Percentiles rank a stretch among this genome's conserved stretches.
Evolutionary conservation across 1,139 yeast species (phyloP).

Genomic region (Pichia sp.): DNA sequence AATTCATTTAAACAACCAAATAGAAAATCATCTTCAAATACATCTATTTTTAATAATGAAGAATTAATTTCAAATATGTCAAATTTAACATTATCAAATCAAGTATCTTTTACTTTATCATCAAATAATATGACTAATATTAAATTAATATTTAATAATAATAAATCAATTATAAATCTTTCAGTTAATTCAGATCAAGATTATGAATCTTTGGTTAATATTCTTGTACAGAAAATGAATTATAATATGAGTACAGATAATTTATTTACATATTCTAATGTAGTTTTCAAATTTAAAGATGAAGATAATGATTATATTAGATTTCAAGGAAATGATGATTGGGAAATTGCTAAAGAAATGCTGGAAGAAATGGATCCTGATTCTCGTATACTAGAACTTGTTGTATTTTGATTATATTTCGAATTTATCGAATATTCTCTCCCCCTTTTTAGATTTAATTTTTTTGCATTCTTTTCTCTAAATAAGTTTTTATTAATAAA

Average conservation of each 20-base stretch:
- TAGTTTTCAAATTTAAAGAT: slow-evolving; percentile 75
- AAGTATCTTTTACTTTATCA: background rate
- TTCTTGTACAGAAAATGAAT: slow-evolving; percentile 40
- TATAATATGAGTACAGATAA: slow-evolving; percentile 33
- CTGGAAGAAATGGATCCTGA: slow-evolving; percentile 39
- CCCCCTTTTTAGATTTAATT: too few relatives aligned
- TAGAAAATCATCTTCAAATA: slow-evolving; percentile 11
- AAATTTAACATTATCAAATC: slow-evolving; percentile 15
- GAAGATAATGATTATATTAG: slow-evolving; percentile 95
- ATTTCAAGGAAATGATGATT: slow-evolving; percentile 79
- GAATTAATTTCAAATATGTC: slow-evolving; percentile 16
- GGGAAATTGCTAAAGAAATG: slow-evolving; percentile 52
- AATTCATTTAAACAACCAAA: slow-evolving; percentile 1
- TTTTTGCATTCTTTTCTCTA: too few relatives aligned
- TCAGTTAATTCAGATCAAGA: slow-evolving; percentile 42
- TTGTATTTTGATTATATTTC: background rate
- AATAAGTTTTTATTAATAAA: too few relatives aligned
- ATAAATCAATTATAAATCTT: slow-evolving; percentile 36
- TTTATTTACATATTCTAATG: slow-evolving; percentile 23
- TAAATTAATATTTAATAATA: slow-evolving; percentile 38
- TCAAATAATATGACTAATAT: slow-evolving; percentile 33
- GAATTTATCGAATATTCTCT: background rate
- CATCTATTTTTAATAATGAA: slow-evolving; percentile 8
- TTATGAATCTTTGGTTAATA: slow-evolving; percentile 41
- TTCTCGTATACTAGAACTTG: slow-evolving; percentile 27